phyloP scores from a whole-genome alignment of 352 stramenopile species.

The Pythium dissimile region DNA sequence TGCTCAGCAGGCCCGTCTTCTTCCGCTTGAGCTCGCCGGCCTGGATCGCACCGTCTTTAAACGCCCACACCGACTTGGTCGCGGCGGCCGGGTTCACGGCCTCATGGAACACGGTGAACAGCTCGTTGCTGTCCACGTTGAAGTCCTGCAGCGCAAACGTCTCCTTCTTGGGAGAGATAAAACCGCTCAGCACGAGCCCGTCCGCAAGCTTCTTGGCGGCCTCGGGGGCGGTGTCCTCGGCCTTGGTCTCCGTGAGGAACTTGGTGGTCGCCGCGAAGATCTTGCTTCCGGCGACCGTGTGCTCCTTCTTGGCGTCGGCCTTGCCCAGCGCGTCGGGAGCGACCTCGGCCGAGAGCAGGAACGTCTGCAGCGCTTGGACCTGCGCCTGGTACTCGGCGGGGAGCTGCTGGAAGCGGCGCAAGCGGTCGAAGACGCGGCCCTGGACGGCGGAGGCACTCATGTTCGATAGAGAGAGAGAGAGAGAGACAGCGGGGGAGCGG shows the following conservation, averaged over 20 bases:
- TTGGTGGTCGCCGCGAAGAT: conserved; percentile 12
- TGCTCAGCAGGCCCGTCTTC: conserved; percentile 17
- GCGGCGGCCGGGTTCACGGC: conserved; percentile 1
- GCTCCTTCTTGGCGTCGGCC: conserved; percentile 4
- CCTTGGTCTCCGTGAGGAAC: conserved; percentile 12
- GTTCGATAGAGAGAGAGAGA: background rate
- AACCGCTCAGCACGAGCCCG: conserved; percentile 21
- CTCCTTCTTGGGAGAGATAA: conserved; percentile 21
- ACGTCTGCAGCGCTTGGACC: conserved; percentile 4
- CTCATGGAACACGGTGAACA: conserved; percentile 14
- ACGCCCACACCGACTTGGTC: conserved; percentile 18
- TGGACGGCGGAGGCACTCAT: conserved; percentile 13
- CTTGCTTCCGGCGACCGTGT: conserved; percentile 8
- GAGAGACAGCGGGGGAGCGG: too few species aligned
- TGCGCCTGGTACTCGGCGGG: conserved; percentile 8
- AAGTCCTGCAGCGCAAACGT: conserved; percentile 12
- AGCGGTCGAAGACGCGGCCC: conserved; percentile 22
- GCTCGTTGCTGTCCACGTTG: conserved; percentile 10
- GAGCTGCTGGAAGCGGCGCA: conserved; percentile 14
- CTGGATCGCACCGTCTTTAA: conserved; percentile 25
- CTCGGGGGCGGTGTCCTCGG: conserved; percentile 12
- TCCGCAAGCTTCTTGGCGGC: conserved; percentile 17
- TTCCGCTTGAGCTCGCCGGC: conserved; percentile 24
- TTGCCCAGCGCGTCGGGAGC: conserved; percentile 4
- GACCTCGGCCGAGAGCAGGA: conserved; percentile 13